Base-by-base conservation (phyloP, 2,329 filamentous ascomycete genomes). In the Penicillium polonicum region DNA sequence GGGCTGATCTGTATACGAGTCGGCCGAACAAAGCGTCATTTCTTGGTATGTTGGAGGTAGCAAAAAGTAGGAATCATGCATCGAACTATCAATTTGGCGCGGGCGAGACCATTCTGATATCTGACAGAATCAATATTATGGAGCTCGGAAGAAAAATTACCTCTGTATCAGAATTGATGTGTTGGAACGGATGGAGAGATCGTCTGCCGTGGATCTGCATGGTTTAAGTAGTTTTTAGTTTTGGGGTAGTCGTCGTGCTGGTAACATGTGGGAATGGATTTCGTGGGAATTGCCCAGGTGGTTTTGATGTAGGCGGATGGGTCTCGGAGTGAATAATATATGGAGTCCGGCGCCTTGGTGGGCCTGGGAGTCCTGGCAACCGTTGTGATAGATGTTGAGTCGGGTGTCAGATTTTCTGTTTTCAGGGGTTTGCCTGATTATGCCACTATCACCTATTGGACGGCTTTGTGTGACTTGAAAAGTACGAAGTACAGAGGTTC, bases 131-230 rank as follows among this genome's bases (percentile, higher is more conserved):
- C 27, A 39, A 31, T n/a, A 33, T 29, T 23, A 39, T 12, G n/a
- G 29, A 42, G 21, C 15, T 19, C 9, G 8, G 31, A 10, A n/a
- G 13, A 55, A 55, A 55, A 58, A 58, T 58, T 58, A 58, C 50
- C 51, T 48, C 51, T 48, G 50, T 58, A 23, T 58, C 55, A 58
- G 51, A 58, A 48, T 42, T 52, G 55, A 58, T 58, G 44, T 58
- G 55, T 58, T 57, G 49, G 49, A 53, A 52, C 10, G 31, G 46
- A 52, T 51, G 46, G 39, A 39, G 46, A 15, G 43, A 54, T 43
- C 51, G 2, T 23, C 35, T 48, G 48, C 41, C 27, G 54, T 29
- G 49, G 55, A 57, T 41, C 55, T 57, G 55, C 55, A 57, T 48
- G 55, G 42, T 38, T 57, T 46, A 44, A 44, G 48, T 51, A 38